A percentile compares a stretch with the other conserved stretches of the same genome.
Evolutionary conservation across 139 green algal genomes (phyloP).

Genomic region (Pseudopediastrum boryanum): DNA sequence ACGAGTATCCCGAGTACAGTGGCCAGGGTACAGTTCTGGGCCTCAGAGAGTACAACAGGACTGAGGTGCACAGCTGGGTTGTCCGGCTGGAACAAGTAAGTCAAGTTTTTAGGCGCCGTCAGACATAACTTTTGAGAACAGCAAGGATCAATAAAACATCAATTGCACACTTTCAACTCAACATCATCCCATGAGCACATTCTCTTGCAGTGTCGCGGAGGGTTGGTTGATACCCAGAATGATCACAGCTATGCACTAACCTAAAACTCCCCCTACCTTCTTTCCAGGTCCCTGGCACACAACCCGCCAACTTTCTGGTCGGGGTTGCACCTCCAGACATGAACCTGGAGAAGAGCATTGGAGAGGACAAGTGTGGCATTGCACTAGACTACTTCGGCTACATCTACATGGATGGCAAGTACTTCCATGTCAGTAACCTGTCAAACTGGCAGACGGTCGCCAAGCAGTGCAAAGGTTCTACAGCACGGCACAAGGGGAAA

Average conservation of each 20-base stretch:
- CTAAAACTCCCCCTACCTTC: too few species aligned
- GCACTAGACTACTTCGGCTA: slow-evolving; percentile 69
- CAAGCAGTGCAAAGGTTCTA: slow-evolving; percentile 58
- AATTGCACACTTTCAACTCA: too few species aligned
- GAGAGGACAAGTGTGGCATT: slow-evolving; percentile 65
- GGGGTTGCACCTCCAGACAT: slow-evolving; percentile 62
- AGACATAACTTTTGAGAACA: too few species aligned
- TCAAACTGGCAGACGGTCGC: slow-evolving; percentile 56
- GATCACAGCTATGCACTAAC: too few species aligned
- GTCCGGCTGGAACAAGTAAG: slow-evolving; percentile 48
- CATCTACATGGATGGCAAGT: slow-evolving; percentile 70
- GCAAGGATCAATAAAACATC: too few species aligned
- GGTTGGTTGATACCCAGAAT: too few species aligned
- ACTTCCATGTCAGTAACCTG: slow-evolving; percentile 67
- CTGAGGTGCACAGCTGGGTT: slow-evolving; percentile 62
- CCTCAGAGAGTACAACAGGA: slow-evolving; percentile 57
- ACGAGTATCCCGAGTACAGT: slow-evolving; percentile 23
- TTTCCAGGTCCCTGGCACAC: slow-evolving; percentile 2
- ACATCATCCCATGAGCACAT: too few species aligned
- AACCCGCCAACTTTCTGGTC: slow-evolving; percentile 63
- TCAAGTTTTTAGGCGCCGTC: too few species aligned
- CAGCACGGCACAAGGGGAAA: slow-evolving; percentile 61
- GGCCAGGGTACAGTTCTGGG: slow-evolving; percentile 67
- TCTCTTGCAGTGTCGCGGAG: too few species aligned
- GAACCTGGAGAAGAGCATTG: slow-evolving; percentile 58